A percentile compares a stretch with the other conserved stretches of the same genome.
Evolutionary conservation across 1,139 yeast species (phyloP).

Genomic region (Hyphopichia fennica): DNA sequence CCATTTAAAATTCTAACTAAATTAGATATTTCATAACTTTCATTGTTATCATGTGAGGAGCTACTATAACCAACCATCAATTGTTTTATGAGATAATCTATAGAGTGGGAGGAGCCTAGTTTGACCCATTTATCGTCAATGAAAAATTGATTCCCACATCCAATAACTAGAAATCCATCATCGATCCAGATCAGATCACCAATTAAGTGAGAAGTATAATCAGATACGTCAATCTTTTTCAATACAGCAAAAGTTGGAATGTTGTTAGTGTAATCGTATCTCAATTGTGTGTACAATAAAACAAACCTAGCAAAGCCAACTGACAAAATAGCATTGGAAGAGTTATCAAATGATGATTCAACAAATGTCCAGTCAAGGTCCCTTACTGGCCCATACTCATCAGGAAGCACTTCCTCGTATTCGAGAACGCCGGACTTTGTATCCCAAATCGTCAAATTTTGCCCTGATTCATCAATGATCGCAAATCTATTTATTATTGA

Average conservation of each 20-base stretch:
- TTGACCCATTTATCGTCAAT: constrained; percentile 67
- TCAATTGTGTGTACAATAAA: constrained; percentile 70
- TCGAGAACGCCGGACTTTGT: constrained; percentile 66
- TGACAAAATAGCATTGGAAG: constrained; percentile 69
- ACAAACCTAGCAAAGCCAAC: constrained; percentile 71
- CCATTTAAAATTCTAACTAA: constrained; percentile 81
- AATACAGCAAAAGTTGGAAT: constrained; percentile 78
- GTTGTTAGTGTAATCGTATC: constrained; percentile 84
- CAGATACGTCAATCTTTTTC: constrained; percentile 67
- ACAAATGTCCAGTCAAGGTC: constrained; percentile 85
- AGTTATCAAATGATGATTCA: constrained; percentile 25
- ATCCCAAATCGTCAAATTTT: constrained; percentile 73
- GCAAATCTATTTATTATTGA: constrained; percentile 70
- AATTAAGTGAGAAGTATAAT: constrained; percentile 73
- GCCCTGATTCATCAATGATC: constrained; percentile 55
- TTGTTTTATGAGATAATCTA: constrained; percentile 40
- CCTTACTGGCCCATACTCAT: constrained; percentile 42
- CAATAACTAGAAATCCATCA: constrained; percentile 77
- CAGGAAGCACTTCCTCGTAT: constrained; percentile 47
- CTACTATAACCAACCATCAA: constrained; percentile 50
- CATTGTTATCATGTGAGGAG: constrained; percentile 19
- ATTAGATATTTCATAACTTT: constrained; percentile 38
- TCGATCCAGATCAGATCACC: constrained; percentile 89
- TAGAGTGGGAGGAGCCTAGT: constrained; percentile 26
- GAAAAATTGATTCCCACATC: constrained; percentile 87